Evolutionary conservation across 73 alveolate genomes (phyloP), one percentile per base, ranked within the genome.

Genomic region (Paramecium bursaria): DNA sequence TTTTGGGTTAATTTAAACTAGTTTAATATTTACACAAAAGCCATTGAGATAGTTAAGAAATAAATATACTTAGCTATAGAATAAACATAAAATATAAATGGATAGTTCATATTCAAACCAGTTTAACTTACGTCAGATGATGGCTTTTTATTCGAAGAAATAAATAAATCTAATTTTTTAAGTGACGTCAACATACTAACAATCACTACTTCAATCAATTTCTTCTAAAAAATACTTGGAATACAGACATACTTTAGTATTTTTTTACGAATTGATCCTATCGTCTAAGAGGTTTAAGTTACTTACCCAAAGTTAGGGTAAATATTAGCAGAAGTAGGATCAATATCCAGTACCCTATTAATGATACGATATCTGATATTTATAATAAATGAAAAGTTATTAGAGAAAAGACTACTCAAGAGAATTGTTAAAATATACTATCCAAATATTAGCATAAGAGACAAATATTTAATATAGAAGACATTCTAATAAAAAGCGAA

Each of bases 261-360:
- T 7, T 30, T 14, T 1, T 30, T 57, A 7, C 27, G 33, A 57
- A 50, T 57, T 29, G 49, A 57, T 57, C 76, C 76, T 0, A 57
- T 57, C 33, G 47, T 30, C 27, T 15, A 30, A 2, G 33, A 57
- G 11, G 13, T 30, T 23, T 57, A 2, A 57, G 76, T 57, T 29
- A 57, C 76, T 4, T 57, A 27, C 33, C 51, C 33, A 23, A 57
- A 57, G 33, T 2, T 57, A 10, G 76, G 76, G 33, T 48, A 57
- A 27, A 13, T 57, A 21, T 30, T 57, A 23, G 76, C 76, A 23
- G 49, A 57, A 1, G 76, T 57, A n/a, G 76, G 76, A 13, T 57
- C 76, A 1, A 57, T 57, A 10, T 30, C 52, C n/a, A 57, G 76
- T 29, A 14, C 33, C 27, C 15, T 57, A 57, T 29, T 57, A 15